A percentile compares a stretch with the other conserved stretches of the same genome.
Evolutionary conservation across 163 green algal species (phyloP).

Genomic region (Trebouxiophyceae sp.): DNA sequence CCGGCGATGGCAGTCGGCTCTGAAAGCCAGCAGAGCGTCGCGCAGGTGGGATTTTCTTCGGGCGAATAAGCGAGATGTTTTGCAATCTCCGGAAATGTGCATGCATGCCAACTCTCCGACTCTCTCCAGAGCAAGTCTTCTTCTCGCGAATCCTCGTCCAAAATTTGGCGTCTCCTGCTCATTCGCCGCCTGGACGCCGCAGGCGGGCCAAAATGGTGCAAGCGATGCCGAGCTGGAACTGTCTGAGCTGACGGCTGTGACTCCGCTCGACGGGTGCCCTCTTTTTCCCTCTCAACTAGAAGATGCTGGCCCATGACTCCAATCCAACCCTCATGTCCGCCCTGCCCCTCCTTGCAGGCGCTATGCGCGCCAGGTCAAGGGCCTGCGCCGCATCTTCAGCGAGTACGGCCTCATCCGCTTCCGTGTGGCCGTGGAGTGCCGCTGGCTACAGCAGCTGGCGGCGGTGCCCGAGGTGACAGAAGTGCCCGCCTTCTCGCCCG

Average conservation of each 20-base stretch:
- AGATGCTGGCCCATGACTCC: neutral
- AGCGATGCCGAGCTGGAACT: slow-evolving; percentile 66
- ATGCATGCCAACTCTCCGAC: too few relatives aligned
- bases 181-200: too few relatives aligned
- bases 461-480: slow-evolving; percentile 31
- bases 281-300: neutral
- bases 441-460: slow-evolving; percentile 90
- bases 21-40: too few relatives aligned
- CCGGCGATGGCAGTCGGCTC: too few relatives aligned
- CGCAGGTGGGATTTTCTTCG: too few relatives aligned
- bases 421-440: slow-evolving; percentile 86
- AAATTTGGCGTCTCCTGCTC: too few relatives aligned
- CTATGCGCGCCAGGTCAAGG: slow-evolving; percentile 60
- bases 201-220: too few relatives aligned
- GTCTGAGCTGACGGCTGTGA: slow-evolving; percentile 84
- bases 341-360: slow-evolving; percentile 36
- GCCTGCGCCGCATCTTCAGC: slow-evolving; percentile 80
- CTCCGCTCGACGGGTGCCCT: slow-evolving; percentile 79
- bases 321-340: neutral
- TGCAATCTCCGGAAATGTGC: too few relatives aligned
- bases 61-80: too few relatives aligned
- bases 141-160: too few relatives aligned
- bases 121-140: too few relatives aligned
- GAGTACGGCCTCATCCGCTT: slow-evolving; percentile 96
- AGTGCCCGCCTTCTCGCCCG: slow-evolving; percentile 70